Conservation (phyloP, 2,329 filamentous ascomycete species). For the Colletotrichum gigasporum region DNA sequence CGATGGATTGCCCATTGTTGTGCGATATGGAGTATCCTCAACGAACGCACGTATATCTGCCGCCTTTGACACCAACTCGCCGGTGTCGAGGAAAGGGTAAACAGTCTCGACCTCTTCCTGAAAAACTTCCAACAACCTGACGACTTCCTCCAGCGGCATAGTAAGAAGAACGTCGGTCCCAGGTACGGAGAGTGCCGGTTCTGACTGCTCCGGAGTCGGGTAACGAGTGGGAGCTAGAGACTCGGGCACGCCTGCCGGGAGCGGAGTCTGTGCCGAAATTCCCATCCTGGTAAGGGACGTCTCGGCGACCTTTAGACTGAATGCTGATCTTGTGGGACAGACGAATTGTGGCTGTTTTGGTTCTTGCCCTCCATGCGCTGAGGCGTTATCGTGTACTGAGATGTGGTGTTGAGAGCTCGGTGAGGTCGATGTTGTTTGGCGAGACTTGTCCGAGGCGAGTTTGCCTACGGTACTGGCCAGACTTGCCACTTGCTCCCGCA, state of each 20-base stretch:
- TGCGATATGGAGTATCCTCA: slow-evolving; percentile 5
- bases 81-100: slow-evolving; percentile 44
- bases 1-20: neutral
- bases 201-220: slow-evolving; percentile 10
- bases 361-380: slow-evolving; percentile 18
- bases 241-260: slow-evolving; percentile 34
- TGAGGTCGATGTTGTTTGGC: neutral
- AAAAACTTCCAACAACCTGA: slow-evolving; percentile 45
- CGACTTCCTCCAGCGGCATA: slow-evolving; percentile 35
- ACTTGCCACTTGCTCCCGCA: slow-evolving; percentile 41
- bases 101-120: slow-evolving; percentile 50
- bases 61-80: slow-evolving; percentile 37
- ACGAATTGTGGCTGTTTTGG: slow-evolving; percentile 47
- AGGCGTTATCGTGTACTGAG: neutral
- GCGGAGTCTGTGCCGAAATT: slow-evolving; percentile 33
- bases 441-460: slow-evolving; percentile 35
- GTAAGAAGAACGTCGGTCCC: slow-evolving; percentile 19
- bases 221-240: slow-evolving; percentile 36
- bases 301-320: slow-evolving; percentile 45
- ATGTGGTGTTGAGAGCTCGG: slow-evolving; percentile 13
- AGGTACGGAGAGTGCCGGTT: neutral
- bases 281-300: slow-evolving; percentile 46
- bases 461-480: slow-evolving; percentile 39
- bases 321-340: slow-evolving; percentile 46
- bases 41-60: slow-evolving; percentile 39